A percentile compares a stretch with the other conserved stretches of the same genome.
These are phyloP conservation scores for Neonectria punicea DNA, from an alignment of 2,329 filamentous ascomycete species.

Conservation along the genomic window DNA sequence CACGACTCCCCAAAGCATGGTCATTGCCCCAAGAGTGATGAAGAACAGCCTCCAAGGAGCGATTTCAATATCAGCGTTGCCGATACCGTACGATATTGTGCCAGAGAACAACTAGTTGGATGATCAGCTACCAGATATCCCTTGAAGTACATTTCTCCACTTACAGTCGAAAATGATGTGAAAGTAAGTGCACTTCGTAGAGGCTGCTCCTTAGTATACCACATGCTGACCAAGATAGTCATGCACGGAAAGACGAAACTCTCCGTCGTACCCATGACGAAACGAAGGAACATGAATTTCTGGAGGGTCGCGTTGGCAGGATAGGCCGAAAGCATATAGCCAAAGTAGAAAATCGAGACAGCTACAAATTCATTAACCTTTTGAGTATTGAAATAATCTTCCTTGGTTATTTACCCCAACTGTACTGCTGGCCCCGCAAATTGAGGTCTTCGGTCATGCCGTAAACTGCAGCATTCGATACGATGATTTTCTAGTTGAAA, in stretches of 20 bases:
- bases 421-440: constrained; percentile 24
- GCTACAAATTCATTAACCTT: not conserved
- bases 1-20: constrained; percentile 34
- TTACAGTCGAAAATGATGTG: constrained; percentile 19
- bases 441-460: constrained; percentile 20
- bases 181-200: constrained; percentile 15
- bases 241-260: constrained; percentile 21
- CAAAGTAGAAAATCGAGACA: constrained; percentile 27
- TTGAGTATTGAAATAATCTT: accelerated
- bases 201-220: constrained; percentile 25
- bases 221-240: constrained; percentile 14
- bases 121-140: not conserved
- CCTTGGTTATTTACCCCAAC: constrained; percentile 14
- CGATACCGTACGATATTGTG: constrained; percentile 44
- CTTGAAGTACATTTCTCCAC: not conserved
- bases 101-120: constrained; percentile 34
- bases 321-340: constrained; percentile 17
- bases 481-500: constrained; percentile 22
- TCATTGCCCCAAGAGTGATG: constrained; percentile 36
- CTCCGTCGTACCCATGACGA: constrained; percentile 41
- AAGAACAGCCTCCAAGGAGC: constrained; percentile 46
- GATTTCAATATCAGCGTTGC: constrained; percentile 37
- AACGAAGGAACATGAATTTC: constrained; percentile 37
- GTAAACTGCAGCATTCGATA: constrained; percentile 28
- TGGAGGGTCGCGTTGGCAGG: constrained; percentile 16